A percentile compares a stretch with the other conserved stretches of the same genome.
Evolutionary conservation across 1,284 basidiomycete species (phyloP).

Genomic region (Naganishia albida): DNA sequence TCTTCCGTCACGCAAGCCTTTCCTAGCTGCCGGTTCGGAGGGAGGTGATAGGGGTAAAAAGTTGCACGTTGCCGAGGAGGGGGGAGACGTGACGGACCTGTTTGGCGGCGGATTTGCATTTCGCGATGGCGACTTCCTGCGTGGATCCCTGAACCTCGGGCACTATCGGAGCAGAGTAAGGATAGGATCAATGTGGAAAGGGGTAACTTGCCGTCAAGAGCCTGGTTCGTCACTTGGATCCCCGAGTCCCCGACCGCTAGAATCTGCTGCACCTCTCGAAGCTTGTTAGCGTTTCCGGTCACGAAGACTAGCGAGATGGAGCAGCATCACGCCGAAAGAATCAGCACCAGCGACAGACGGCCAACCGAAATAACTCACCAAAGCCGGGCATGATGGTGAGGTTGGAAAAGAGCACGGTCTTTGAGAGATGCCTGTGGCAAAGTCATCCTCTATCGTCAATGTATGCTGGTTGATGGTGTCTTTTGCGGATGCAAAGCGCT

Average conservation of each 20-base stretch:
- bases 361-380: slow-evolving; percentile 6
- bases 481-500: too few relatives aligned
- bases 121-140: slow-evolving; percentile 83
- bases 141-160: slow-evolving; percentile 94
- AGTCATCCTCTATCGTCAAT: too few relatives aligned
- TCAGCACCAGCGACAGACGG: background rate
- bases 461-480: too few relatives aligned
- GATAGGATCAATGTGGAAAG: background rate
- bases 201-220: slow-evolving; percentile 48
- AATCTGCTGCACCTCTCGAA: slow-evolving; percentile 73
- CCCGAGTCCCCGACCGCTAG: slow-evolving; percentile 45
- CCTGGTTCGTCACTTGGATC: slow-evolving; percentile 45
- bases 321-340: too few relatives aligned
- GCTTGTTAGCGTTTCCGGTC: slow-evolving; percentile 92
- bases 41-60: slow-evolving; percentile 10
- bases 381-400: too few relatives aligned
- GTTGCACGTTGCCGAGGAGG: background rate
- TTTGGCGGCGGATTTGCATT: slow-evolving; percentile 82
- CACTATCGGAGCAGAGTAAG: slow-evolving; percentile 54
- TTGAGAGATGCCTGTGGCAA: too few relatives aligned
- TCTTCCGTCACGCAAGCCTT: slow-evolving; percentile 95
- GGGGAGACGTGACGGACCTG: slow-evolving; percentile 56
- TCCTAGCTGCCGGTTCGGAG: slow-evolving; percentile 60
- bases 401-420: too few relatives aligned
- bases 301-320: slow-evolving; percentile 69